A percentile compares a stretch with the other conserved stretches of the same genome.
phyloP scores from a whole-genome alignment of 2,329 filamentous ascomycete species.

The Parastagonospora nodorum region DNA sequence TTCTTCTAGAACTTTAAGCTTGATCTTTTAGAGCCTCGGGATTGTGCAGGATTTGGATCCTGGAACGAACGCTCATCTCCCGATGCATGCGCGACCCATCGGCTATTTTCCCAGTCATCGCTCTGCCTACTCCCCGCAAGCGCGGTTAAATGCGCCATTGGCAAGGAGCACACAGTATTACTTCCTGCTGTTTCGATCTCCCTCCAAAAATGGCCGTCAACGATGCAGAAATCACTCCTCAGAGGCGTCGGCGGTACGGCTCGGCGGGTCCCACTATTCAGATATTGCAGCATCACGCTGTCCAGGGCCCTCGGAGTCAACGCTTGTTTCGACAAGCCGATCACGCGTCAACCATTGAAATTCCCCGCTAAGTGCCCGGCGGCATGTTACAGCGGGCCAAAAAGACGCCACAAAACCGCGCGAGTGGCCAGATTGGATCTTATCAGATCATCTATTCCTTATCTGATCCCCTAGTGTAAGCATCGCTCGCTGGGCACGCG shows the following conservation, averaged over 20 bases:
- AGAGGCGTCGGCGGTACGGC: not conserved
- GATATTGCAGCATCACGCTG: slow-evolving; percentile 4
- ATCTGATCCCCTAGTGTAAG: slow-evolving; percentile 36
- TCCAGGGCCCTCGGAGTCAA: slow-evolving; percentile 12
- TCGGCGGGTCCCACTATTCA: slow-evolving; percentile 4
- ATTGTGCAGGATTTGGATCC: too few species aligned
- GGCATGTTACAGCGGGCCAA: slow-evolving; percentile 8
- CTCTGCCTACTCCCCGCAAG: too few species aligned
- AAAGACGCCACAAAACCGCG: slow-evolving; percentile 4
- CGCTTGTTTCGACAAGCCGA: slow-evolving; percentile 14
- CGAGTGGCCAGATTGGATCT: slow-evolving; percentile 25
- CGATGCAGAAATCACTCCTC: not conserved
- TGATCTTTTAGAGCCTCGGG: too few species aligned
- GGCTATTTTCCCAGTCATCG: too few species aligned
- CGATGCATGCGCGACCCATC: too few species aligned
- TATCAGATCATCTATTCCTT: slow-evolving; percentile 39
- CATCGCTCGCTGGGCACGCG: slow-evolving; percentile 19
- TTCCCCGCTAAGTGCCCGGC: slow-evolving; percentile 21
- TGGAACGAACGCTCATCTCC: too few species aligned
- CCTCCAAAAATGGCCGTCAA: not conserved
- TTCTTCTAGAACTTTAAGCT: too few species aligned
- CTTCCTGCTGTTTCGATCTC: not conserved
- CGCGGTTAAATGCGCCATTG: too few species aligned
- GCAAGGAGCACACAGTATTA: not conserved
- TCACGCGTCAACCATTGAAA: slow-evolving; percentile 10